A percentile compares a stretch with the other conserved stretches of the same genome.
These are phyloP conservation scores for Kwoniella sp. DNA, from an alignment of 768 basidiomycete genomes.

Conservation along the genomic window DNA sequence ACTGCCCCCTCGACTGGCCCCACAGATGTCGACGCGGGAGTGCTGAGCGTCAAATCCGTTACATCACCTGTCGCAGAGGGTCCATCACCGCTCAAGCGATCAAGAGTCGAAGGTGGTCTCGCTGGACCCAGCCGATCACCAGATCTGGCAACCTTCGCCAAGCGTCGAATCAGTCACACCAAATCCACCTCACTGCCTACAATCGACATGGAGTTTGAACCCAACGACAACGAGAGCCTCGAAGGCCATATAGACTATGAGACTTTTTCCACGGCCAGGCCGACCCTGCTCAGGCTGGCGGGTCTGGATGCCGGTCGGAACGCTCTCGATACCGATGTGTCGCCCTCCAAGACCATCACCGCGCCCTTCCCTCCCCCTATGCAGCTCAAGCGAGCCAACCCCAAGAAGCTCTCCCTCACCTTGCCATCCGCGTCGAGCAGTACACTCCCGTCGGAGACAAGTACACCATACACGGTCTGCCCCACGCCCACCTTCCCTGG, in stretches of 20 bases:
- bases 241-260: background rate
- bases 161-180: no score
- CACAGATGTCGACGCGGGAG: no score
- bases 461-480: conserved; percentile 13
- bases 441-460: background rate
- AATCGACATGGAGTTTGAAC: background rate
- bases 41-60: no score
- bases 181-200: no score
- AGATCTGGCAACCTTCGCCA: no score
- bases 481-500: conserved; percentile 9
- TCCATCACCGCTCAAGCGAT: no score
- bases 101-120: no score
- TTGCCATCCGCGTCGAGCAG: background rate
- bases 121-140: no score
- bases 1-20: no score
- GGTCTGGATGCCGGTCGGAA: background rate
- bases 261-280: background rate
- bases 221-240: background rate
- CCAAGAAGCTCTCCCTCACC: conserved; percentile 16
- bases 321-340: background rate
- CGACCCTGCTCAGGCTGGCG: conserved; percentile 1
- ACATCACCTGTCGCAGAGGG: no score
- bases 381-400: conserved; percentile 16
- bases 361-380: conserved; percentile 8
- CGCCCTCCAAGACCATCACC: background rate